Base-by-base conservation (phyloP, 2,329 filamentous ascomycete genomes). In the Calonectria naviculata region DNA sequence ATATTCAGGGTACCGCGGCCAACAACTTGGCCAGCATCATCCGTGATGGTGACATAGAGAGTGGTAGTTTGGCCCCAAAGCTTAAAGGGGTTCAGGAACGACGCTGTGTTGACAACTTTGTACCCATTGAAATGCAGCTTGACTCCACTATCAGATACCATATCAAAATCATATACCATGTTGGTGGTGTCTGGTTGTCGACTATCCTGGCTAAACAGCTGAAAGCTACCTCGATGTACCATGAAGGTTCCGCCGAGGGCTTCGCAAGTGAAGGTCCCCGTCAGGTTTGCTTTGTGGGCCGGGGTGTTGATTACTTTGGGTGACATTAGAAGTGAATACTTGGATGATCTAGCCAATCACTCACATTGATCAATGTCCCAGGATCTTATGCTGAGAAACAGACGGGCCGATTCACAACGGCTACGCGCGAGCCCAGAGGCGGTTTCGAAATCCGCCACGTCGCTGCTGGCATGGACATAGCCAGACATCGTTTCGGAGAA, bases 401-500 rank as follows among this genome's bases (percentile, higher is more conserved):
- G 90, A 24, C 89, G 86, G 0, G 89, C 89, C 46, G 86, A 86
- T 77, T 90, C 88, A 76, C 88, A 89, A 10, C 67, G 67, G n/a
- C 86, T 86, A 71, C 65, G 67, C 9, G 63, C 72, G 7, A 70
- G 28, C 10, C 60, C 63, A 12, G 72, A 56, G 21, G 72, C 72
- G n/a, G 70, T 31, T n/a, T 73, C 70, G 21, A 73, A 73, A 31
- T 73, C 72, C 8, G 9, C 41, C 1, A 72, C 41, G 13, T 73
- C 67, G 19, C 24, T 26, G 12, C 66, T 46, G 4, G 63, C 78
- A 74, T 91, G 88, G 29, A 93, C 84, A 74, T 88, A 89, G 13
- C 91, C 91, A 9, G 87, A 86, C 90, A 93, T 92, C 68, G 92
- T 87, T 79, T 93, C 91, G 0, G 89, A 89, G 77, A 93, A 93